Base-by-base conservation (phyloP, 2,329 filamentous ascomycete genomes). In the Parastagonospora avenae region DNA sequence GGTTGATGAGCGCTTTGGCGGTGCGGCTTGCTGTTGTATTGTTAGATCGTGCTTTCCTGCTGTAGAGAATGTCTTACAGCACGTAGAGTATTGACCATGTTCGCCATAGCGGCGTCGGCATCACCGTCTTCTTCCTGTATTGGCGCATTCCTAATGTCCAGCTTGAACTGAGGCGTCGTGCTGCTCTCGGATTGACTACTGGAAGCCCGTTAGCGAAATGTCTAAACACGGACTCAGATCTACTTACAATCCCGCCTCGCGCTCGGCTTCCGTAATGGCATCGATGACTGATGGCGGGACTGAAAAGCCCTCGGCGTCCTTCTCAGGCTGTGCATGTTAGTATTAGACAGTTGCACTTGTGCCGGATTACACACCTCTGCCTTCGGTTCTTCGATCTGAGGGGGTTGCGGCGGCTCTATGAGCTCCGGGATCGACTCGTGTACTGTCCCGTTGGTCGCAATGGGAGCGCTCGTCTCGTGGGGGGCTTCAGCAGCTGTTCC, bases 81-180 rank as follows among this genome's bases (percentile, higher is more conserved):
- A 46, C 87, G 86, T 32, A 95, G 77, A 2, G 87, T 89, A 63
- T 87, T 91, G 28, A 87, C 86, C 41, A 94, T 86, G 63, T 83
- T 92, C 2, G 89, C 88, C 42, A 93, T 75, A 2, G 90, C 90
- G 15, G 88, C 89, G 63, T 87, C 80, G 66, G 87, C 85, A 40
- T 86, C 90, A 51, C 88, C 86, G 1, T 87, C 86, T 59, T 94
- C 90, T 63, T 93, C 89, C 2, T 84, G 83, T 15, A 94, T 89
- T 0, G 91, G 90, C 33, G 88, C 86, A 58, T 89, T 89, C 55
- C 87, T 82, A 44, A 95, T 95, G 67, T 85, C 91, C 45, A 95
- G 81, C 72, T 90, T 93, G 77, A 92, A 92, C 51, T 81, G 78
- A 8, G 86, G 78, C 40, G 43, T 49, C 1, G 66, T 46, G 19